Evolutionary conservation across 2,329 filamentous ascomycete genomes (phyloP).

Genomic region (Dactylellina parvicollis): DNA sequence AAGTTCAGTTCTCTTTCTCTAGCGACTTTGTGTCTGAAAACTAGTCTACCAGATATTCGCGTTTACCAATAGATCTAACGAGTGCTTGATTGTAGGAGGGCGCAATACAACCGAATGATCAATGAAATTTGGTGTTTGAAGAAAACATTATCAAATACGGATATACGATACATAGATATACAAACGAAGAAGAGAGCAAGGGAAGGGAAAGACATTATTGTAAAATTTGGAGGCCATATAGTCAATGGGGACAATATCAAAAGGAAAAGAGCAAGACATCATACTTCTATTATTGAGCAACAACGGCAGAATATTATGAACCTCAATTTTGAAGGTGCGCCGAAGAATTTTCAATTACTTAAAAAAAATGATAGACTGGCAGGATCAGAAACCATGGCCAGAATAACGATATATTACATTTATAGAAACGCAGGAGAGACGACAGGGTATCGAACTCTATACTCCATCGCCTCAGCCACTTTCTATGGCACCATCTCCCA

Average conservation of each 20-base stretch:
- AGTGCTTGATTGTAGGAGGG: background rate
- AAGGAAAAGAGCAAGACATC: background rate
- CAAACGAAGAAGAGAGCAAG: background rate
- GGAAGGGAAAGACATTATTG: constrained; percentile 3
- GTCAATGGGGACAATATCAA: background rate
- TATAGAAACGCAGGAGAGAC: no score
- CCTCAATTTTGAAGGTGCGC: no score
- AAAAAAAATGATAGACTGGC: no score
- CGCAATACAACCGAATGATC: constrained; percentile 7
- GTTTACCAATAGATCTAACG: background rate
- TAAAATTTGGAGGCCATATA: background rate
- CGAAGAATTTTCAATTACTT: no score
- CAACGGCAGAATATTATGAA: background rate
- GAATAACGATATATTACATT: no score
- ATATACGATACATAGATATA: background rate
- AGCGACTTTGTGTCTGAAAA: background rate
- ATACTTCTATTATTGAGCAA: background rate
- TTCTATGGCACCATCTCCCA: no score
- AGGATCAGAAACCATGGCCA: no score
- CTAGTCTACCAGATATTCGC: no score
- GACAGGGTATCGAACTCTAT: no score
- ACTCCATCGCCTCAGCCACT: no score
- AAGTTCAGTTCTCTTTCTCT: background rate
- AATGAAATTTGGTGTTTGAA: constrained; percentile 8
- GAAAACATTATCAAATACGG: background rate